Base-by-base conservation (phyloP, 2,329 filamentous ascomycete species). In the Falciphora oryzae region DNA sequence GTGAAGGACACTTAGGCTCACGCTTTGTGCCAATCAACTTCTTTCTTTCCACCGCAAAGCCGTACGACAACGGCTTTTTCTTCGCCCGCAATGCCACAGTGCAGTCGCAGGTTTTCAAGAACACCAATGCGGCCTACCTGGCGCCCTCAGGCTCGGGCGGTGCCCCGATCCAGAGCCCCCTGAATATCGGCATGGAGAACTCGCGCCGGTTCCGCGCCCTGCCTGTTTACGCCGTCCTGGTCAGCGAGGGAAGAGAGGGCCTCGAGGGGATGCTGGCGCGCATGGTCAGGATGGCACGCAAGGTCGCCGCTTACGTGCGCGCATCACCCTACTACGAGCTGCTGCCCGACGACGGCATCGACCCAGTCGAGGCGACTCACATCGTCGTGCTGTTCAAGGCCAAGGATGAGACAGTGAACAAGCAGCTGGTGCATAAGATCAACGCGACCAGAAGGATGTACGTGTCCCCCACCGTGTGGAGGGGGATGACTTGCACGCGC, bases 11-110 rank as follows among this genome's bases (percentile, higher is more conserved):
- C 44, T 10, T 22, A 53, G 44, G 22, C n/a, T 57, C 28, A 38
- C 28, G 27, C 58, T 16, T 29, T 53, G 61, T 28, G 14, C 67
- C 68, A 61, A 63, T 18, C 4, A 28, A 5, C 3, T 28, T 57
- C 38, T 35, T 35, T 13, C 16, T 22, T 6, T 18, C 38, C 3
- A 5, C 14, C 44, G 5, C 35, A 50, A 61, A 88, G 83, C 93
- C 94, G 0, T 97, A 97, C 71, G 94, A 97, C 75, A 93, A 89
- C 71, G 94, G 93, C 58, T 89, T 97, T 76, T 96, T 97, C 81
- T 85, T 96, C 70, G 92, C 88, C 63, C 85, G 87, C 25, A 85
- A 90, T 67, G 77, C 84, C 10, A 70, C 76, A 3, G 78, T 85
- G 16, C 83, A 89, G 1, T 79, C 81, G 35, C 76, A 83, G 5